Evolutionary conservation across 306 rosid genomes (phyloP).

Genomic region (Castanea mollissima): DNA sequence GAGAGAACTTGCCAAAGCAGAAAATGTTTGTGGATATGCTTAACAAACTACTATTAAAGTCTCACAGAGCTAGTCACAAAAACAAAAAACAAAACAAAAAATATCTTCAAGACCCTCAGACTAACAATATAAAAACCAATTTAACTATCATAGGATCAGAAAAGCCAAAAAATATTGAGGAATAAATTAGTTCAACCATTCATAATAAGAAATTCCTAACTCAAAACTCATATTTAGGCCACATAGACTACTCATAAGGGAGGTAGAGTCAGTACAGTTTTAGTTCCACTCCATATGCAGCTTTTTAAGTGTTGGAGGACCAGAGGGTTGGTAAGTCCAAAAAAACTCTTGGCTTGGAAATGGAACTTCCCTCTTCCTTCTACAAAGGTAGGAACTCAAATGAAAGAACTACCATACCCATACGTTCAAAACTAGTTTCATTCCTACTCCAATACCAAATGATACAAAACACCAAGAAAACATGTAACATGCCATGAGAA

Average conservation of each 20-base stretch:
- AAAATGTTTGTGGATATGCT: not conserved
- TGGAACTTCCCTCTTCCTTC: not conserved
- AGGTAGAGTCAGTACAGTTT: not conserved
- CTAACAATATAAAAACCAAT: not conserved
- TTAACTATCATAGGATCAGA: not conserved
- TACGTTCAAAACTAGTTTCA: not conserved
- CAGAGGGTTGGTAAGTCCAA: not conserved
- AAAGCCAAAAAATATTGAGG: not conserved
- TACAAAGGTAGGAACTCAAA: not conserved
- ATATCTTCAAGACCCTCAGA: not conserved
- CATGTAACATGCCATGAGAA: constrained; percentile 8
- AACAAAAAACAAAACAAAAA: too few relatives aligned
- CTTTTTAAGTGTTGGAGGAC: not conserved
- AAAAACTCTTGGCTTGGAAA: not conserved
- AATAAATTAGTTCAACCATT: not conserved
- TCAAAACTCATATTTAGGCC: not conserved
- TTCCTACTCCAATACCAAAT: not conserved
- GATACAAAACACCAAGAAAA: constrained; percentile 3
- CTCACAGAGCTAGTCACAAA: too few relatives aligned
- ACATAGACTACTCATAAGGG: not conserved
- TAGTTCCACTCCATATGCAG: not conserved
- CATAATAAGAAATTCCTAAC: not conserved
- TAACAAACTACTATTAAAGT: not conserved
- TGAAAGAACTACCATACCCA: not conserved
- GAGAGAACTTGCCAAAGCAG: not conserved